Evolutionary conservation across 306 rosid species (phyloP).

Genomic region (Pyrus betulifolia): DNA sequence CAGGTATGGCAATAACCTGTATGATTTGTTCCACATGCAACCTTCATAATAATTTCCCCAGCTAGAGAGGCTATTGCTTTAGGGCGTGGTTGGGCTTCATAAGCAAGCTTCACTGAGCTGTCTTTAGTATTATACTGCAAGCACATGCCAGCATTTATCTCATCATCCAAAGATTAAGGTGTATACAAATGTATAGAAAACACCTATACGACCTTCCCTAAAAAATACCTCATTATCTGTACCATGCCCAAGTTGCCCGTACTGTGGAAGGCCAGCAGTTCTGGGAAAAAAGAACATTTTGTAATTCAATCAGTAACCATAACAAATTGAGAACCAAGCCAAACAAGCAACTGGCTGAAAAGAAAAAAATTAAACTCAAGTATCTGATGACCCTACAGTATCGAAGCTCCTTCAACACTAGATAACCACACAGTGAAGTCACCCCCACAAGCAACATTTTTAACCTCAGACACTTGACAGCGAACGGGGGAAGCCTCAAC

Average conservation of each 20-base stretch:
- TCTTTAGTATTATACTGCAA: slow-evolving; percentile 91
- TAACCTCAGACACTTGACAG: slow-evolving; percentile 83
- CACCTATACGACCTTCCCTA: neutral
- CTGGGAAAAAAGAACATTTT: slow-evolving; percentile 31
- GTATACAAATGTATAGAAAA: neutral
- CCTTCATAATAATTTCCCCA: slow-evolving; percentile 80
- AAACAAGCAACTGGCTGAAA: neutral
- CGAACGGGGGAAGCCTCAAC: slow-evolving; percentile 75
- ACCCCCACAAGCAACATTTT: slow-evolving; percentile 64
- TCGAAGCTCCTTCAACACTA: slow-evolving; percentile 85
- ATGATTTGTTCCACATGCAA: slow-evolving; percentile 91
- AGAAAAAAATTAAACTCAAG: slow-evolving; percentile 4
- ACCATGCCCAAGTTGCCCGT: slow-evolving; percentile 98
- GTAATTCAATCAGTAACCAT: slow-evolving; percentile 9
- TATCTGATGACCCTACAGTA: slow-evolving; percentile 71
- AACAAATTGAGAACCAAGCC: neutral
- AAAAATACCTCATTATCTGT: slow-evolving; percentile 86
- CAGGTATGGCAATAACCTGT: slow-evolving; percentile 42
- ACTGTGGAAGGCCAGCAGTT: slow-evolving; percentile 95
- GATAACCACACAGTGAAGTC: slow-evolving; percentile 92
- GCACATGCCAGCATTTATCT: neutral
- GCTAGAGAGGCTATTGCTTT: slow-evolving; percentile 74
- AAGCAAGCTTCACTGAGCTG: slow-evolving; percentile 86
- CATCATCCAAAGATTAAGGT: neutral
- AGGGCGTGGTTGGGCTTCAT: slow-evolving; percentile 97